Evolutionary conservation across 148 eudicot species (phyloP).

Genomic region (Rhododendron griersonianum): DNA sequence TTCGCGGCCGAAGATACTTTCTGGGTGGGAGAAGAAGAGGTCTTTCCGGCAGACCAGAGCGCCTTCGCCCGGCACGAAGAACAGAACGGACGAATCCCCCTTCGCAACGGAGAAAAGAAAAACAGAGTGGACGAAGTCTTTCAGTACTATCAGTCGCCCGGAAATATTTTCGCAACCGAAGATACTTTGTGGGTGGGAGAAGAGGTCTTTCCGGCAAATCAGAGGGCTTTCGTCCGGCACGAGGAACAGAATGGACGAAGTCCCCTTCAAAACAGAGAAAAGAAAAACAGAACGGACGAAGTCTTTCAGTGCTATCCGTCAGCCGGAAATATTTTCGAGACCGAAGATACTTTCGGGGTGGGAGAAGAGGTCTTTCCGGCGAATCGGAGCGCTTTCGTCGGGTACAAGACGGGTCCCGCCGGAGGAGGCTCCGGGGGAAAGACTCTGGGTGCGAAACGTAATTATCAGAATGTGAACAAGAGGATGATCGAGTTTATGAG

Average conservation of each 20-base stretch:
- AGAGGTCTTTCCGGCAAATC: neutral
- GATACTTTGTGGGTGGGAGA: neutral
- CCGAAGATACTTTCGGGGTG: neutral
- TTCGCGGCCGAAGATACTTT: neutral
- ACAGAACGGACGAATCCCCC: neutral
- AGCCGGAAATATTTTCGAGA: constrained; percentile 4
- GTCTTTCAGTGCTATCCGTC: constrained; percentile 19
- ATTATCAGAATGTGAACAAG: constrained; percentile 18
- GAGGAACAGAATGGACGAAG: neutral
- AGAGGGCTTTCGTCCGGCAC: constrained; percentile 27
- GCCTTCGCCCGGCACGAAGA: neutral
- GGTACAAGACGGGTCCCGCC: neutral
- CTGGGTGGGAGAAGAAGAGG: neutral
- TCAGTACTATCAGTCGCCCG: constrained; percentile 11
- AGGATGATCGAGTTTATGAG: constrained; percentile 34
- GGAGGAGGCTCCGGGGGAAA: neutral
- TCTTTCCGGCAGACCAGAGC: neutral
- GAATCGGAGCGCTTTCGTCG: constrained; percentile 24
- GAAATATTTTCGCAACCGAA: neutral
- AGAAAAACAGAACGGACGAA: constrained; percentile 13
- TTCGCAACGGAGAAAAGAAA: neutral
- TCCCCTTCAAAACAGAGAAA: neutral
- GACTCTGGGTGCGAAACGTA: neutral
- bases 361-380: neutral
- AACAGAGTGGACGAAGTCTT: constrained; percentile 22